Evolutionary conservation across 371 early-diverging fungal genomes (phyloP), one percentile per base, ranked within the genome.

Genomic region (Mucor lusitanicus): DNA sequence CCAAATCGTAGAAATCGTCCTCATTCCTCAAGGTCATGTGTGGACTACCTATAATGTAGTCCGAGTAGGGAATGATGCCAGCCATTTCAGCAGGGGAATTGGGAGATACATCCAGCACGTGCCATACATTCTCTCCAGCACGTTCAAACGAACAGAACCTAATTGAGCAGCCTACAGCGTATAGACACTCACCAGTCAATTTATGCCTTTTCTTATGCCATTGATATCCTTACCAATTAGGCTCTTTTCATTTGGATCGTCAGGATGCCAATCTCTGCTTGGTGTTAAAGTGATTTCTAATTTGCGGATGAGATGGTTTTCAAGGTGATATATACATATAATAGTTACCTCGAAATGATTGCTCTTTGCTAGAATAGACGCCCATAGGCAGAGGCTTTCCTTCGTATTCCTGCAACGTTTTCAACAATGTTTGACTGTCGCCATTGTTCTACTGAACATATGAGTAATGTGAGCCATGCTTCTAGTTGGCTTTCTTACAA

Each of bases 81-180:
- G 90, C 90, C 76, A 81, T 80, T 75, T 84, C 87, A 25, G 91
- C 90, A 8, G 91, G 91, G 23, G 89, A 88, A 64, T 88, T 80
- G 12, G 82, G 77, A 8, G 80, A 75, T 12, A 87, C 78, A 19
- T 84, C 82, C 64, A 91, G 63, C n/a, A 92, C 84, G 65, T 92
- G 93, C 92, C 93, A 92, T 12, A 88, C 89, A 65, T 90, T 83
- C 59, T 90, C 89, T 19, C 85, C 85, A 15, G 86, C 88, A 11
- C 78, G 75, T 42, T 88, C 89, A 79, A 86, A 91, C 25, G 88
- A 84, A 67, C 92, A 93, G 65, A 84, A 91, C 25, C 92, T 84
- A 59, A 92, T 88, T n/a, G 85, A 86, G 63, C 90, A 91, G 15
- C 92, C 92, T 75, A 82, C 7, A 13, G 11, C 3, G 17, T 21